Conservation (phyloP, 1,284 basidiomycete species). For the Ceratobasidium sp. region DNA sequence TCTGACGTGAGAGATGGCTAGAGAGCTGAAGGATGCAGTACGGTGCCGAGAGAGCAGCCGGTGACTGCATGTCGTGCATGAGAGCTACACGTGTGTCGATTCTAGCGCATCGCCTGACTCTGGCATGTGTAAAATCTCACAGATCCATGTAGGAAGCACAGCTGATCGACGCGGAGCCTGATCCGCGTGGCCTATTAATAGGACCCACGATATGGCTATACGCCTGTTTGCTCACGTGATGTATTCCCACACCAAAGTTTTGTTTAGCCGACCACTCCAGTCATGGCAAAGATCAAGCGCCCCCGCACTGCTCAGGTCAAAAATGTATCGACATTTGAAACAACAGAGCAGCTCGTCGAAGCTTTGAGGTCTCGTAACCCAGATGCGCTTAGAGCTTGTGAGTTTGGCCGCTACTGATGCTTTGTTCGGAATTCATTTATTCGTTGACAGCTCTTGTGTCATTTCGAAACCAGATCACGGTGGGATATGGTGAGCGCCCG, state of each 20-base stretch:
- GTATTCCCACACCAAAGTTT: slow-evolving; percentile 24
- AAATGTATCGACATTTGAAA: slow-evolving; percentile 17
- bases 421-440: neutral
- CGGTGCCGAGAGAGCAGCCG: no score
- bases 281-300: slow-evolving; percentile 24
- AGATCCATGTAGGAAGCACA: no score
- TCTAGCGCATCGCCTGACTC: no score
- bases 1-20: no score
- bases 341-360: slow-evolving; percentile 18
- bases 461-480: slow-evolving; percentile 34
- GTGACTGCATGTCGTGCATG: no score
- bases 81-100: no score
- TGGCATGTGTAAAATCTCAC: no score
- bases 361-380: slow-evolving; percentile 10
- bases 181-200: neutral
- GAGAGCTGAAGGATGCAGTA: no score
- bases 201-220: neutral
- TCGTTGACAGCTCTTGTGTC: slow-evolving; percentile 23
- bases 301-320: slow-evolving; percentile 18
- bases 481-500: slow-evolving; percentile 13
- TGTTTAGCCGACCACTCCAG: slow-evolving; percentile 8
- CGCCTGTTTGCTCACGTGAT: neutral
- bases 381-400: slow-evolving; percentile 17
- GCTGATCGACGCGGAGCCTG: no score
- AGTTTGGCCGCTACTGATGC: neutral